Evolutionary conservation across 1,284 basidiomycete species (phyloP).

Genomic region (Sporisorium sorghi): DNA sequence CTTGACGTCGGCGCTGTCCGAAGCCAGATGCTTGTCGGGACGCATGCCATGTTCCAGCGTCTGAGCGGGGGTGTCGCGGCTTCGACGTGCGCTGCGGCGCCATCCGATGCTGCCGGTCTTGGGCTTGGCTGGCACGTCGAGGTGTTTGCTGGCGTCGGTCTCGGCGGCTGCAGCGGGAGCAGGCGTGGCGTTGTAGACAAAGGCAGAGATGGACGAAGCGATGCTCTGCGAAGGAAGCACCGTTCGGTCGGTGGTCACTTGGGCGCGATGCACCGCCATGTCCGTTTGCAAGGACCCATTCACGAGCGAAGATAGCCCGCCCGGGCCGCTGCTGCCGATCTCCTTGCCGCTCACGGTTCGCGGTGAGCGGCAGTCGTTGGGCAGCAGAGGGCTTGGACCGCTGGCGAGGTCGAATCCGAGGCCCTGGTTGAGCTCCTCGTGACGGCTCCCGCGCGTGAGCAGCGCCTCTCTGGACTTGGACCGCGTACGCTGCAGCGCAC

Average conservation of each 20-base stretch:
- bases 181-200: slow-evolving; percentile 58
- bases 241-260: slow-evolving; percentile 11
- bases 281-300: slow-evolving; percentile 16
- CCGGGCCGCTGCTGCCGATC: slow-evolving; percentile 14
- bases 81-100: slow-evolving; percentile 28
- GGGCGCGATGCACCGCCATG: slow-evolving; percentile 31
- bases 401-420: slow-evolving; percentile 16
- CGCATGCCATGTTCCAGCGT: slow-evolving; percentile 27
- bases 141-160: slow-evolving; percentile 2
- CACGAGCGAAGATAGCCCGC: slow-evolving; percentile 18
- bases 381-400: slow-evolving; percentile 40
- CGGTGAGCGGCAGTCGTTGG: slow-evolving; percentile 45
- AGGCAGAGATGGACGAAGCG: slow-evolving; percentile 56
- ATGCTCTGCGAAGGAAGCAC: slow-evolving; percentile 45
- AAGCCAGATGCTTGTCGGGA: slow-evolving; percentile 8
- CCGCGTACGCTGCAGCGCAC: slow-evolving; percentile 9
- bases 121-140: slow-evolving; percentile 15
- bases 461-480: slow-evolving; percentile 29
- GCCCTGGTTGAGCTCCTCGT: slow-evolving; percentile 10
- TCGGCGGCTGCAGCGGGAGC: slow-evolving; percentile 5
- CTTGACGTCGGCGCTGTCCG: slow-evolving; percentile 27
- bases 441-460: slow-evolving; percentile 19
- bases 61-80: slow-evolving; percentile 18
- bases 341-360: slow-evolving; percentile 37
- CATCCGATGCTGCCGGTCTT: slow-evolving; percentile 35